Base-by-base conservation (phyloP, 192 early-diverging fungal species). In the Rhizophlyctis rosea region DNA sequence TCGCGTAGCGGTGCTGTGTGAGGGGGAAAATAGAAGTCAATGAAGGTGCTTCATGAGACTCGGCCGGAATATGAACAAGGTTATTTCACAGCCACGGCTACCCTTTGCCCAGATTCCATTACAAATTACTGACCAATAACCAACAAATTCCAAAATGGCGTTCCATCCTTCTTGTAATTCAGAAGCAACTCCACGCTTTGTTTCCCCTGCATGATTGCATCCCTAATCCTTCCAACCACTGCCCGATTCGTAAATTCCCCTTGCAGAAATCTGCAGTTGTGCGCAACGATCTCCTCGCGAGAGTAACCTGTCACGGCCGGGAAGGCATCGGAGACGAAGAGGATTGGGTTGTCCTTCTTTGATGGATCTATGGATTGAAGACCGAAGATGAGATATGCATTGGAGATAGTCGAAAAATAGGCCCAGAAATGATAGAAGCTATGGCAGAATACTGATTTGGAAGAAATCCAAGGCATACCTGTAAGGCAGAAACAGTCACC, bases 131-230 rank as follows among this genome's bases (percentile, higher is more conserved):
- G 7, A 53, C 23, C 23, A 21, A 53, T 29, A 21, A 53, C 7
- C 9, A 53, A 21, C 23, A 53, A 29, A 21, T 53, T 53, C 51
- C 51, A 53, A 29, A 53, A 53, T 13, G 51, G 51, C 51, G 51
- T 53, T 21, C 51, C 51, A 25, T 53, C 51, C 51, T 53, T 53
- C 23, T 29, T 53, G 51, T 53, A 53, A 29, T 53, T 53, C 13
- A 53, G 23, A 53, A 53, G 51, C 21, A 53, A 21, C 23, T 53
- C 51, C 9, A 21, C 21, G 23, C 23, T 14, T 21, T 53, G 23
- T 7, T 23, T 7, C 23, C 13, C 23, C 9, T 53, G 5, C 23
- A 13, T 7, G 51, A 53, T 53, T 7, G 51, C 51, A 29, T 53
- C 39, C 18, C 18, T 44, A 18, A 44, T 7, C 18, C 39, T 44